Percentiles rank a stretch among this genome's conserved stretches.
phyloP scores from a whole-genome alignment of 192 early-diverging fungal genomes.

The Coemansia guatemalensis region DNA sequence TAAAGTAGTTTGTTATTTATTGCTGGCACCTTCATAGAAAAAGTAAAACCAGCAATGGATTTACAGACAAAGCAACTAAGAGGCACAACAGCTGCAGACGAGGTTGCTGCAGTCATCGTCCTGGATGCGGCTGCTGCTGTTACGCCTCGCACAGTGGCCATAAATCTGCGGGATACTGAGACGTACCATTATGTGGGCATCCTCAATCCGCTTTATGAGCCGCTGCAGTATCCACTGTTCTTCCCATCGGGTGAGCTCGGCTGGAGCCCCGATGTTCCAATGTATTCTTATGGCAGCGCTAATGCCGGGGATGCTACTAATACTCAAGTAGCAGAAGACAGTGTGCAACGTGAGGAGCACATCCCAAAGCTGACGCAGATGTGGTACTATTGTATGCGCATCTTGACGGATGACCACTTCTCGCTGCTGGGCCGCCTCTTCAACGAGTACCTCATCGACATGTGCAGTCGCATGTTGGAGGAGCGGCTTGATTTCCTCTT shows the following conservation, averaged over 20 bases:
- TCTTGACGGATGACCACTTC: background rate
- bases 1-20: too few relatives aligned
- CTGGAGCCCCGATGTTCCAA: background rate
- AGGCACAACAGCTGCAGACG: background rate
- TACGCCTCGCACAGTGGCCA: background rate
- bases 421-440: background rate
- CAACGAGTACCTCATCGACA: background rate
- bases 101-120: background rate
- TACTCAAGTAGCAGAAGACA: background rate
- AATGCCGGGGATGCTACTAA: background rate
- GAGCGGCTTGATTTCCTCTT: background rate
- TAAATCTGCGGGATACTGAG: background rate
- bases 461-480: background rate
- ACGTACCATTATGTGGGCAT: background rate
- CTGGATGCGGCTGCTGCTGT: background rate
- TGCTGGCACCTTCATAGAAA: too few relatives aligned
- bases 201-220: background rate
- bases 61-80: too few relatives aligned
- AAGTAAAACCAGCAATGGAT: too few relatives aligned
- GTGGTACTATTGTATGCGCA: background rate
- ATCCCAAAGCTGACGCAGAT: background rate
- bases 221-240: background rate
- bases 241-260: background rate
- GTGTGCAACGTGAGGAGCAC: background rate
- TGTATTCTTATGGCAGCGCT: background rate